Base-by-base conservation (phyloP, 306 rosid species). In the Gynostemma pentaphyllum region DNA sequence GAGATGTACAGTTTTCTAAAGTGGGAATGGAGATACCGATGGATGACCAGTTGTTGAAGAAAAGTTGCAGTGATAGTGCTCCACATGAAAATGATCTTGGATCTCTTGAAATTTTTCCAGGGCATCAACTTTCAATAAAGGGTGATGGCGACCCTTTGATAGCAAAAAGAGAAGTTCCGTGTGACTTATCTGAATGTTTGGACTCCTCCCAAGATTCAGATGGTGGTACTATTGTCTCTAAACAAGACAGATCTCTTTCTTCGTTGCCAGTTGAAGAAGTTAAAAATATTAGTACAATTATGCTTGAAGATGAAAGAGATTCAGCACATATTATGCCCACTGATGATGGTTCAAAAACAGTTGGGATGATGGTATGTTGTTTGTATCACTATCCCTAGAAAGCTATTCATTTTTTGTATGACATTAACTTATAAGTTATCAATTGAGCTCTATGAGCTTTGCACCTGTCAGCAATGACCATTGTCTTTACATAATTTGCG, bases 11-110 rank as follows among this genome's bases (percentile, higher is more conserved):
- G 28, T 44, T 81, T 62, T 66, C 81, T 21, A 80, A 78, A 77
- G 85, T 82, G 55, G 94, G 95, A 48, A 72, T 85, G 26, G 81
- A 70, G 49, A 70, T 57, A 71, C 61, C 78, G 36, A 66, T 18
- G n/a, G 69, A n/a, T 11, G 71, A 80, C 24, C 74, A 66, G 30
- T 70, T 69, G 41, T 62, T 63, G 21, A 64, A 45, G 49, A 71
- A 67, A 77, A 40, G 19, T 23, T 70, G 54, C 49, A 36, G 48
- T 51, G 70, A 50, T 15, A 9, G 13, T 41, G 42, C 56, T 45
- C 57, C 53, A 2, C 41, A 18, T 28, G 72, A 49, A 66, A 76
- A 72, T 63, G 82, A 77, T 66, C 50, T 67, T 19, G 85, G 75
- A 70, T 69, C 37, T 18, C 84, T 75, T 23, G 81, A 71, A 40